phyloP scores from a whole-genome alignment of 108 stramenopile species.

The Mediolabrus comicus region DNA sequence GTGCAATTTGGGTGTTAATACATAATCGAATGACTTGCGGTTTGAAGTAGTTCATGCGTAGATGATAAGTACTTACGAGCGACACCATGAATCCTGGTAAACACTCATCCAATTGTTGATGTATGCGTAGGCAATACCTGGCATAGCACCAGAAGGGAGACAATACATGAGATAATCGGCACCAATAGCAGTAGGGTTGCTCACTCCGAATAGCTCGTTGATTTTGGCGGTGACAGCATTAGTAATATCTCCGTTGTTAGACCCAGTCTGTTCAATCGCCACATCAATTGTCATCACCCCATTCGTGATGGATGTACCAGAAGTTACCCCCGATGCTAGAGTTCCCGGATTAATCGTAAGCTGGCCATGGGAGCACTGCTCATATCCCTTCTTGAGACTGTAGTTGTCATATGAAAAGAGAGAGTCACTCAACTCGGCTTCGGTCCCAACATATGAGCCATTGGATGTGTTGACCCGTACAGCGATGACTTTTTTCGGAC shows the following conservation, averaged over 20 bases:
- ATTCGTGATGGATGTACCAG: background rate
- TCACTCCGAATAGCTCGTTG: constrained; percentile 18
- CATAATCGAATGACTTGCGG: too few relatives aligned
- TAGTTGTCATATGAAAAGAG: constrained; percentile 6
- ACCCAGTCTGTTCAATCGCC: background rate
- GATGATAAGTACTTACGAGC: constrained; percentile 8
- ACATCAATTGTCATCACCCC: background rate
- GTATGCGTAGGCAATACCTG: constrained; percentile 46
- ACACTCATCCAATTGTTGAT: constrained; percentile 42
- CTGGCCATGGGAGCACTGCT: constrained; percentile 32
- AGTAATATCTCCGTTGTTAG: background rate
- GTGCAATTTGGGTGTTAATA: too few relatives aligned
- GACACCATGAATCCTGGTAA: constrained; percentile 61
- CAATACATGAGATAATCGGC: constrained; percentile 41
- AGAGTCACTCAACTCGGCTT: background rate
- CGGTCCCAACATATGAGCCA: background rate
- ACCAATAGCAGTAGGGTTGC: background rate
- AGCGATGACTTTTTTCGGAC: constrained; percentile 25
- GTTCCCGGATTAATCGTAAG: constrained; percentile 18
- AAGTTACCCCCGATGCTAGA: background rate
- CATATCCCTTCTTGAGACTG: constrained; percentile 27
- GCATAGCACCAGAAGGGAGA: constrained; percentile 37
- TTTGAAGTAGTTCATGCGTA: too few relatives aligned
- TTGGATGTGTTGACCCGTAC: constrained; percentile 24
- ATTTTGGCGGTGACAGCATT: constrained; percentile 10